These are phyloP conservation scores for Chrysochromulina parva DNA, from an alignment of 78 protist species.

Conservation along the genomic window DNA sequence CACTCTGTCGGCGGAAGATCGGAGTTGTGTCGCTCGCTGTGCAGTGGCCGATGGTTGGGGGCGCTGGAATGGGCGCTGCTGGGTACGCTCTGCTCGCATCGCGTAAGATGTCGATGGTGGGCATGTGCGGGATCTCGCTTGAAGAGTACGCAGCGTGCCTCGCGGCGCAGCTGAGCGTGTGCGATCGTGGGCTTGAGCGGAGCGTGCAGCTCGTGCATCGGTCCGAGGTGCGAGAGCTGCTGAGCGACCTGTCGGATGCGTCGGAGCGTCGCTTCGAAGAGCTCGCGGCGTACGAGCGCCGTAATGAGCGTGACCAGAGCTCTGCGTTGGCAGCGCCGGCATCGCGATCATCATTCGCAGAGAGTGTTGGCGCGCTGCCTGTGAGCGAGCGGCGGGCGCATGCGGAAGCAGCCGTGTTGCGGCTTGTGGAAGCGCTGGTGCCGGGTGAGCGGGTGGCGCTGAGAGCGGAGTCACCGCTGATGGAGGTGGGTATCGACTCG, in stretches of 20 bases:
- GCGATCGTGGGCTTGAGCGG: neutral
- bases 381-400: neutral
- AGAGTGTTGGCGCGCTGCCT: neutral
- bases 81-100: too few species aligned
- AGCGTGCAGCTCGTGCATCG: too few species aligned
- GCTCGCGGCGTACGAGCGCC: neutral
- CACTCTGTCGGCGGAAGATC: neutral
- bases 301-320: neutral
- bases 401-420: neutral
- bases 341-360: neutral
- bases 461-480: neutral
- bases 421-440: neutral
- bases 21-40: constrained; percentile 3
- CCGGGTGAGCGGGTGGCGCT: neutral
- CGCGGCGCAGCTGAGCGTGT: too few species aligned
- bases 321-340: neutral
- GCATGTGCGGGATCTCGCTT: too few species aligned
- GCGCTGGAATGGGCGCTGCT: constrained; percentile 38
- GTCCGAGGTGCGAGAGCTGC: too few species aligned
- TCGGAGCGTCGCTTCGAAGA: neutral
- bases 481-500: constrained; percentile 4
- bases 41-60: constrained; percentile 24
- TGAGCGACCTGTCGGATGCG: too few species aligned
- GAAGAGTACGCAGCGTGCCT: too few species aligned
- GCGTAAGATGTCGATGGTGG: too few species aligned